Percentiles rank a stretch among this genome's conserved stretches.
phyloP scores from a whole-genome alignment of 305 asterid species.

The Fraxinus platypoda region DNA sequence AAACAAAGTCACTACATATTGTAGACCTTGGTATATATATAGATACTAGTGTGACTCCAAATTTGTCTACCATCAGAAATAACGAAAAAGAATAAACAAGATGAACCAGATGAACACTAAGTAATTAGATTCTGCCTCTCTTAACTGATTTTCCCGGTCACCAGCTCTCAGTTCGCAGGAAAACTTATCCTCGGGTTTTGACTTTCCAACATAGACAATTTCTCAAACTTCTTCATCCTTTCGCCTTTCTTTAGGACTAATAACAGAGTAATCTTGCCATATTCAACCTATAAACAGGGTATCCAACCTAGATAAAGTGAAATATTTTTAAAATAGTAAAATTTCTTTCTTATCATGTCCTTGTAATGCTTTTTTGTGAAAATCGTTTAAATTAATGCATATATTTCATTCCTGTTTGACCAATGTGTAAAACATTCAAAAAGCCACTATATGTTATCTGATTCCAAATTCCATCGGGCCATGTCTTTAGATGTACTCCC shows the following conservation, averaged over 20 bases:
- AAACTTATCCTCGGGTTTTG: not conserved
- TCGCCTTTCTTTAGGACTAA: not conserved
- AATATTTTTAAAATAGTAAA: not conserved
- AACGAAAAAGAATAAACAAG: not conserved
- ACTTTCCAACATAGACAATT: not conserved
- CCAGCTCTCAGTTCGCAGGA: not conserved
- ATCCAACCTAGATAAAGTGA: not conserved
- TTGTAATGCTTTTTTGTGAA: not conserved
- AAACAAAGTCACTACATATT: not conserved
- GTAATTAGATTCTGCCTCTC: not conserved
- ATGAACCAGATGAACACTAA: not conserved
- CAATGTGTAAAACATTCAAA: not conserved
- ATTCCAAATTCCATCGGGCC: not conserved
- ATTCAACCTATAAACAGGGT: not conserved
- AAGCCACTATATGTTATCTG: not conserved
- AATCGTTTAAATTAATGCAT: not conserved
- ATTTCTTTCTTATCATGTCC: not conserved
- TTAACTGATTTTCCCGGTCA: not conserved
- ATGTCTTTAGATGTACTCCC: not conserved
- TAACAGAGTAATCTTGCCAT: not conserved
- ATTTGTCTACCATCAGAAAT: not conserved
- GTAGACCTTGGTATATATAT: not conserved
- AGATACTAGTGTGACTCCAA: not conserved
- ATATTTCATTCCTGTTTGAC: not conserved
- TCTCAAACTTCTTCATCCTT: not conserved